These are phyloP conservation scores for Candida andamanensis DNA, from an alignment of 805 yeast species.

Conservation along the genomic window DNA sequence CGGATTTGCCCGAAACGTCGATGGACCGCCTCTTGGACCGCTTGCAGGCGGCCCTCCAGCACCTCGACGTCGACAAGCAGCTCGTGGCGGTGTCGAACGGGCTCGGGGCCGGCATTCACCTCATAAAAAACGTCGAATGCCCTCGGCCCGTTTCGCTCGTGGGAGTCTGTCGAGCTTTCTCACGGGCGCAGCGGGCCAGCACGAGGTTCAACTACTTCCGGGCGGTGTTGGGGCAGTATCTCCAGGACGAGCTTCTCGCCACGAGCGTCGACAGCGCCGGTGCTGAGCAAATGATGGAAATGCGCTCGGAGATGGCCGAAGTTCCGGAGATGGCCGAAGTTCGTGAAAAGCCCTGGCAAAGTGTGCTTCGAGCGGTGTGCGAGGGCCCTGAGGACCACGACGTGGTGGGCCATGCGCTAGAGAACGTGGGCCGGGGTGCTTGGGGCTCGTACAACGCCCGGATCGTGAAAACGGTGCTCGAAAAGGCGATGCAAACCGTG, in stretches of 20 bases:
- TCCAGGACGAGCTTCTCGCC: slow-evolving; percentile 7
- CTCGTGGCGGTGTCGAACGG: slow-evolving; percentile 44
- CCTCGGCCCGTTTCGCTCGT: background rate
- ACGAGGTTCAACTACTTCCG: background rate
- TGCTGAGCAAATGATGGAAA: too few relatives aligned
- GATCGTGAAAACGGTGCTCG: slow-evolving; percentile 11
- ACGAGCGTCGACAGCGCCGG: background rate
- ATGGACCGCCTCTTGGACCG: too few relatives aligned
- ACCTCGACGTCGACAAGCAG: too few relatives aligned
- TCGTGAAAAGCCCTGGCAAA: too few relatives aligned
- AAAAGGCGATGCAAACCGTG: slow-evolving; percentile 13
- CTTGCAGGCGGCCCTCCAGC: too few relatives aligned
- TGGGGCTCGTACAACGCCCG: slow-evolving; percentile 16
- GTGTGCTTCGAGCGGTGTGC: too few relatives aligned
- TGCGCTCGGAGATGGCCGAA: too few relatives aligned
- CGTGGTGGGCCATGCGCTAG: too few relatives aligned
- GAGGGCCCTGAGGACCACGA: too few relatives aligned
- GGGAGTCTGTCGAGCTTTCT: slow-evolving; percentile 2
- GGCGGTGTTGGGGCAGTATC: slow-evolving; percentile 7
- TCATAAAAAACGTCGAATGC: slow-evolving; percentile 12
- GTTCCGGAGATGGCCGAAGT: too few relatives aligned
- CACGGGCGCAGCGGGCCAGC: background rate
- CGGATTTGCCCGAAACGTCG: too few relatives aligned
- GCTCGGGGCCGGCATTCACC: slow-evolving; percentile 36
- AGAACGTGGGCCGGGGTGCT: too few relatives aligned